Percentiles rank a stretch among this genome's conserved stretches.
These are phyloP conservation scores for Paecilomyces sp. DNA, from an alignment of 2,329 filamentous ascomycete species.

Conservation along the genomic window DNA sequence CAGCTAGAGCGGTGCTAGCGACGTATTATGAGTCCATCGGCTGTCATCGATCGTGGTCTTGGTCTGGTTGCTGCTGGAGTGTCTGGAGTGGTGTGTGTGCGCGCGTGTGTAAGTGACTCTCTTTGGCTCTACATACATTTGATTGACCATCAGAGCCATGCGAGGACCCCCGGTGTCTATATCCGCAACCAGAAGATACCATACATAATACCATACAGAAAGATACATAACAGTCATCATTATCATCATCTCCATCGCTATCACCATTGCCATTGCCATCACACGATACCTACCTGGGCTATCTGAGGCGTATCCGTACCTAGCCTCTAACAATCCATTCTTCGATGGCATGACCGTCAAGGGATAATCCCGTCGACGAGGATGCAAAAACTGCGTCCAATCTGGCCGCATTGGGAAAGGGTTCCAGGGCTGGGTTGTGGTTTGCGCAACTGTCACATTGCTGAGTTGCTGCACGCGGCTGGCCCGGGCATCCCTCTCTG, in stretches of 20 bases:
- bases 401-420: not conserved
- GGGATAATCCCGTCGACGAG: not conserved
- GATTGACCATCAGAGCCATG: too few relatives aligned
- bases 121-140: too few relatives aligned
- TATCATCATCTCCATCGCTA: too few relatives aligned
- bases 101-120: too few relatives aligned
- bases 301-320: too few relatives aligned
- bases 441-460: not conserved
- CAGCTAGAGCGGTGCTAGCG: not conserved
- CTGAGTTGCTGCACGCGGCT: not conserved
- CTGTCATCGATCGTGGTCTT: not conserved
- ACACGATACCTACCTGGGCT: not conserved
- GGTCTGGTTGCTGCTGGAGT: not conserved
- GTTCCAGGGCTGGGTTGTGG: not conserved
- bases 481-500: not conserved
- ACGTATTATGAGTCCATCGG: not conserved
- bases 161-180: too few relatives aligned
- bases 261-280: too few relatives aligned
- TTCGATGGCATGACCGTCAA: not conserved
- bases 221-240: too few relatives aligned
- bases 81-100: too few relatives aligned
- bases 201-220: too few relatives aligned
- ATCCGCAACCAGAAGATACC: too few relatives aligned
- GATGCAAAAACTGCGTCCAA: not conserved
- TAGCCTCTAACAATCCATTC: not conserved